Conservation (phyloP, 441 rosid species). For the Pelargonium fulgidum region DNA sequence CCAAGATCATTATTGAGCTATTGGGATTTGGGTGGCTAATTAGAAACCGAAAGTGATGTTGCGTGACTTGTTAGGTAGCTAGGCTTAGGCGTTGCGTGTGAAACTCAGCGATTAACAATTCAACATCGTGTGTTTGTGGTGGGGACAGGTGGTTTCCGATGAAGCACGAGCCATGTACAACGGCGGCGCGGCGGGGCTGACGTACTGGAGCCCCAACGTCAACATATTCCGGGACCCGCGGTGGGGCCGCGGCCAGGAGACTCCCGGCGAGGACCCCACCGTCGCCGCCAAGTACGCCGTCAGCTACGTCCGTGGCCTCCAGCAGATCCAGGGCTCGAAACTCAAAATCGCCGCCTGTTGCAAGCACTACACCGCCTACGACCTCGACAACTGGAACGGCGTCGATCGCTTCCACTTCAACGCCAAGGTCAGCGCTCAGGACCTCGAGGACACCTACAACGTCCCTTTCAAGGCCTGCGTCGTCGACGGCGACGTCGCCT, state of each 20-base stretch:
- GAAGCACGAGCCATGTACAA: conserved; percentile 78
- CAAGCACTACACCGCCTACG: conserved; percentile 84
- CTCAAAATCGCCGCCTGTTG: conserved; percentile 90
- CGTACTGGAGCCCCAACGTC: conserved; percentile 43
- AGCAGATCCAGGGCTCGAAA: conserved; percentile 39
- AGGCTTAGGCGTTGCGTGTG: too few species aligned
- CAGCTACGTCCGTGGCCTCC: conserved; percentile 70
- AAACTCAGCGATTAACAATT: too few species aligned
- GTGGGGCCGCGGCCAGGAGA: conserved; percentile 8
- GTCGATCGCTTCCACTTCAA: conserved; percentile 53
- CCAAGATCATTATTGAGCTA: too few species aligned
- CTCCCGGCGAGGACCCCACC: conserved; percentile 79
- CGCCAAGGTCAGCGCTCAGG: conserved; percentile 42
- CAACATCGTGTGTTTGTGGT: too few species aligned
- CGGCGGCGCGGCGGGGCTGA: conserved; percentile 33
- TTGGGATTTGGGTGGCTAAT: too few species aligned
- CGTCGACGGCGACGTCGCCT: conserved; percentile 81
- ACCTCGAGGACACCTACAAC: conserved; percentile 81
- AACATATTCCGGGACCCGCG: conserved; percentile 17
- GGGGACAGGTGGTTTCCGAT: conserved; percentile 41
- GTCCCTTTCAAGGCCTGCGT: conserved; percentile 96
- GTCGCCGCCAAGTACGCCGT: conserved; percentile 59
- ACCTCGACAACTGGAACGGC: conserved; percentile 77
- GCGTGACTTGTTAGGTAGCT: too few species aligned
- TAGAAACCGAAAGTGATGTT: too few species aligned